Base-by-base conservation (phyloP, 192 early-diverging fungal species). In the Linnemannia zychae region DNA sequence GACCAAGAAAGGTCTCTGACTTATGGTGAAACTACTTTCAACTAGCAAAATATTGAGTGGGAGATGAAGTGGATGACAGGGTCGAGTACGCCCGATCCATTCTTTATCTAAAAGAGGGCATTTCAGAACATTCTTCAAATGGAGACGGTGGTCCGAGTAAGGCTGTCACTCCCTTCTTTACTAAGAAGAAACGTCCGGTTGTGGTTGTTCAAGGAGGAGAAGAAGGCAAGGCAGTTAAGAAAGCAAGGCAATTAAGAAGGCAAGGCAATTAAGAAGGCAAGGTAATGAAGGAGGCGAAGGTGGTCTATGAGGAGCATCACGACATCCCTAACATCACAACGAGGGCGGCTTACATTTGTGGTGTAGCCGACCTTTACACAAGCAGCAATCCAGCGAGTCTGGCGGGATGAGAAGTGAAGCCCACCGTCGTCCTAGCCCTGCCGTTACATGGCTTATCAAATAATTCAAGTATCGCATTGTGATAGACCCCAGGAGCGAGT, bases 271-370 rank as follows among this genome's bases (percentile, higher is more conserved):
- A 44, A 44, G 40, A 44, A 44, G 9, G 24, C 9, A n/a, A 31
- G n/a, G n/a, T n/a, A n/a, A n/a, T n/a, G n/a, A n/a, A n/a, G n/a
- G n/a, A n/a, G n/a, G n/a, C n/a, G n/a, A n/a, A n/a, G 60, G 20
- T 31, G 60, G 60, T 65, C 24, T 65, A 31, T n/a, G 60, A 65
- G 60, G 60, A 22, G n/a, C 24, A 12, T 65, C 9, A n/a, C 31
- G 60, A 65, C 60, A 65, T 33, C n/a, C 60, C 22, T 33, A 65
- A n/a, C 60, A 65, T 65, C 40, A 33, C 17, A 33, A 65, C 60
- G 31, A n/a, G 9, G 60, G 60, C 17, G 60, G 60, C 60, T 65
- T 65, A 65, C 60, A 65, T 65, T n/a, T 65, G 60, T n/a, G 60
- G 20, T 65, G 60, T 33, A 5, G n/a, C 22, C 60, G 63, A 66